phyloP scores from a whole-genome alignment of 2,329 filamentous ascomycete species.

The Colletotrichum sp. region DNA sequence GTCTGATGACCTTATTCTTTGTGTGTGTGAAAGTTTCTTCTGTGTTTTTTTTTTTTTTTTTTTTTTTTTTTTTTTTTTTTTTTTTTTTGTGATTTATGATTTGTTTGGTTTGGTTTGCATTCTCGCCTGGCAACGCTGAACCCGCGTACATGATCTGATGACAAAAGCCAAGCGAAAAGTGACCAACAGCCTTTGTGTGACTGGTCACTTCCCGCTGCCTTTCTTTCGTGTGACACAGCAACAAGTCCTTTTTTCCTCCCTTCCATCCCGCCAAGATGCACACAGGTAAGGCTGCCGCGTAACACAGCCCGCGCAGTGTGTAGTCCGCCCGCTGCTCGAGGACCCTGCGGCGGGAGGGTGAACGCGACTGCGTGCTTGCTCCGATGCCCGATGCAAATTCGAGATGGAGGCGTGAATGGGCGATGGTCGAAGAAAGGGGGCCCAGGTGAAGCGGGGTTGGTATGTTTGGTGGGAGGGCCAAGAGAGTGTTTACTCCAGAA shows the following conservation, averaged over 20 bases:
- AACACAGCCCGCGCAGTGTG: background rate
- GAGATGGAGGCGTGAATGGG: background rate
- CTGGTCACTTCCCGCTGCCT: background rate
- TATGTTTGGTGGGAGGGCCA: background rate
- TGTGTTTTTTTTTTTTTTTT: background rate
- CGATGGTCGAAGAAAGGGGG: background rate
- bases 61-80: background rate
- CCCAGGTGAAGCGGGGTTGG: background rate
- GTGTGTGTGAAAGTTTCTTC: background rate
- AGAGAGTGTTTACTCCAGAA: background rate
- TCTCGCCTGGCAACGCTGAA: background rate
- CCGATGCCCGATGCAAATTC: background rate
- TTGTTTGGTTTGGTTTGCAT: background rate
- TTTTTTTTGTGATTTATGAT: background rate
- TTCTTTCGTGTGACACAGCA: background rate
- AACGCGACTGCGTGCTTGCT: background rate
- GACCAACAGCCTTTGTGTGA: slow-evolving; percentile 1
- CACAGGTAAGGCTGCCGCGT: background rate
- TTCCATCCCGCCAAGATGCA: background rate
- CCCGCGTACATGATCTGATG: background rate
- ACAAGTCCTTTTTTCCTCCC: background rate
- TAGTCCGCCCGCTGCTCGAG: background rate
- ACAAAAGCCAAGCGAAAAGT: background rate
- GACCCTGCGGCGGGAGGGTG: background rate
- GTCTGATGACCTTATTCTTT: background rate